Evolutionary conservation across 1,284 basidiomycete species (phyloP).

Genomic region (Dichomitus squalens): DNA sequence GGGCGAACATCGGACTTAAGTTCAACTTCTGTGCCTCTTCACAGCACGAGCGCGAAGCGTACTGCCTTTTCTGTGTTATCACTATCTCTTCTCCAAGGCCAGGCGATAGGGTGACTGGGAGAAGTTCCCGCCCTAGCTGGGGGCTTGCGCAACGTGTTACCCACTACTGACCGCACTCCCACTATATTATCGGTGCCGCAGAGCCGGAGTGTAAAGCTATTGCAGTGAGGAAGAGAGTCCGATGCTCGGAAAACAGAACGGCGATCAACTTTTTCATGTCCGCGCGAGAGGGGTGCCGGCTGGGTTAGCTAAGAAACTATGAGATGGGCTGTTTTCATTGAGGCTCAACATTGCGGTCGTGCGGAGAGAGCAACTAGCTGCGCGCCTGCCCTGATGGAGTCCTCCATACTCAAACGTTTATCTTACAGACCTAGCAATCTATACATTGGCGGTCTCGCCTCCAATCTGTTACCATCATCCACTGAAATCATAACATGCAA

Average conservation of each 20-base stretch:
- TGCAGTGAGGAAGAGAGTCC: not conserved
- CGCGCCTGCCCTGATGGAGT: not conserved
- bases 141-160: not conserved
- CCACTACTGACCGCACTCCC: not conserved
- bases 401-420: not conserved
- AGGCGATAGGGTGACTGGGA: slow-evolving; percentile 1
- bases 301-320: not conserved
- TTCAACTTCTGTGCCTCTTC: no score
- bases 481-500: no score
- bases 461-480: no score
- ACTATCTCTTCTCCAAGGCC: not conserved
- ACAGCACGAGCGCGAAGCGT: no score
- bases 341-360: not conserved
- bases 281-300: not conserved
- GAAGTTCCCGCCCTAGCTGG: not conserved
- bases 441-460: no score
- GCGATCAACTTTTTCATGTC: not conserved
- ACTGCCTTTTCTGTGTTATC: no score
- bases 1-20: no score
- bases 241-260: not conserved
- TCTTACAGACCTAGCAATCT: no score
- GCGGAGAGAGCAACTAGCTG: not conserved
- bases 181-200: not conserved
- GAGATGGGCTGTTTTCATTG: not conserved
- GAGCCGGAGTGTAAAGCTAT: no score